Evolutionary conservation across 306 rosid genomes (phyloP).

Genomic region (Glycine soja): DNA sequence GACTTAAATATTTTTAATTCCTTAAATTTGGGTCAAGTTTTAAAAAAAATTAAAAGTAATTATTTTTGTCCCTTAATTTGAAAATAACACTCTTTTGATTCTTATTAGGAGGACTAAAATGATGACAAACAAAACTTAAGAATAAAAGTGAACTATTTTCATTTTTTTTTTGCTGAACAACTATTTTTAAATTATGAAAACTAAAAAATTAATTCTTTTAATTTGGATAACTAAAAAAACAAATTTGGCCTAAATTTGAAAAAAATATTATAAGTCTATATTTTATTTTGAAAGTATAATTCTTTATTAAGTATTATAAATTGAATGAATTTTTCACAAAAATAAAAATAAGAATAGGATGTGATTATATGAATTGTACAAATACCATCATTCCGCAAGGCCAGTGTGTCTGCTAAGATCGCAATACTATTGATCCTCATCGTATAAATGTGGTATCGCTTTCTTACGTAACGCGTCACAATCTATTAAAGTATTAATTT

Average conservation of each 20-base stretch:
- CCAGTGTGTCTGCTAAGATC: background rate
- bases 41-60: background rate
- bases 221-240: no score
- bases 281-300: background rate
- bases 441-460: background rate
- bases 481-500: background rate
- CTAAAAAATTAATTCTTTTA: no score
- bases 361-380: background rate
- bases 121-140: no score
- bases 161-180: no score
- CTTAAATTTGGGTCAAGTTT: no score
- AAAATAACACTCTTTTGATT: no score
- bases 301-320: background rate
- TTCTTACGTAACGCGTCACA: conserved; percentile 36
- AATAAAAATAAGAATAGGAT: background rate
- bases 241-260: no score
- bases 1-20: no score
- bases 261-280: background rate
- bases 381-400: background rate
- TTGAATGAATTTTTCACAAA: background rate
- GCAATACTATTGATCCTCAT: background rate
- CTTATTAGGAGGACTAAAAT: no score
- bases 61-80: no score
- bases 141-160: background rate
- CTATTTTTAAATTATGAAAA: no score